Conservation (phyloP, 2,329 filamentous ascomycete genomes). For the Claviceps capensis region DNA sequence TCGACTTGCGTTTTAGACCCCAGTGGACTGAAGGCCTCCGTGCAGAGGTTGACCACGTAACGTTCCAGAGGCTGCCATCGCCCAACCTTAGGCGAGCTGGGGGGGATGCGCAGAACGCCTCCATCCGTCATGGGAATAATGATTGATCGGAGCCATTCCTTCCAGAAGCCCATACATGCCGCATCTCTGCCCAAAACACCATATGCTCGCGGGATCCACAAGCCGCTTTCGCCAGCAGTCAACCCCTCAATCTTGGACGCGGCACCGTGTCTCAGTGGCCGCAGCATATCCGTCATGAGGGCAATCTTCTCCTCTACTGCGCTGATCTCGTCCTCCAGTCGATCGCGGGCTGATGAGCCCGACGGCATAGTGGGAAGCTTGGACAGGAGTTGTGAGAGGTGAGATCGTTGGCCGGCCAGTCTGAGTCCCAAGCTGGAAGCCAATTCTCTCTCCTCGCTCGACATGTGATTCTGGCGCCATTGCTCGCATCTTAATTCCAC, state of each 20-base stretch:
- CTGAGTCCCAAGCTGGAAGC: conserved; percentile 84
- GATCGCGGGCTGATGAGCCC: conserved; percentile 68
- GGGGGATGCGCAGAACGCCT: conserved; percentile 64
- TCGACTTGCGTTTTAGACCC: conserved; percentile 94
- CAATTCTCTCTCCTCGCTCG: conserved; percentile 76
- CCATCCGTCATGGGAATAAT: conserved; percentile 94
- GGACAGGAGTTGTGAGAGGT: conserved; percentile 76
- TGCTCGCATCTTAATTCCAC: conserved; percentile 72
- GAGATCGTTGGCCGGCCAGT: conserved; percentile 73
- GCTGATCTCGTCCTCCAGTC: conserved; percentile 86
- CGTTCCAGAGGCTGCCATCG: conserved; percentile 93
- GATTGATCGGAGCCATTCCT: conserved; percentile 91
- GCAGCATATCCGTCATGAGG: conserved; percentile 89
- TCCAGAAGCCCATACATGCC: conserved; percentile 84
- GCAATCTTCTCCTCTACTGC: conserved; percentile 93
- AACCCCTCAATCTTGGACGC: conserved; percentile 95
- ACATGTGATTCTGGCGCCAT: conserved; percentile 80
- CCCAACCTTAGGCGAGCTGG: conserved; percentile 80
- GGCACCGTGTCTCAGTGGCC: conserved; percentile 83
- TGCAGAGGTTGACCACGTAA: conserved; percentile 94
- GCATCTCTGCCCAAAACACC: conserved; percentile 79
- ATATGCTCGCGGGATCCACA: conserved; percentile 91
- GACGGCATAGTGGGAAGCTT: conserved; percentile 69
- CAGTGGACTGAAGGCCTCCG: conserved; percentile 82
- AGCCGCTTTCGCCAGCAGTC: conserved; percentile 85